A percentile compares a stretch with the other conserved stretches of the same genome.
Evolutionary conservation across 2,329 filamentous ascomycete genomes (phyloP).

Genomic region (Calycina marina): DNA sequence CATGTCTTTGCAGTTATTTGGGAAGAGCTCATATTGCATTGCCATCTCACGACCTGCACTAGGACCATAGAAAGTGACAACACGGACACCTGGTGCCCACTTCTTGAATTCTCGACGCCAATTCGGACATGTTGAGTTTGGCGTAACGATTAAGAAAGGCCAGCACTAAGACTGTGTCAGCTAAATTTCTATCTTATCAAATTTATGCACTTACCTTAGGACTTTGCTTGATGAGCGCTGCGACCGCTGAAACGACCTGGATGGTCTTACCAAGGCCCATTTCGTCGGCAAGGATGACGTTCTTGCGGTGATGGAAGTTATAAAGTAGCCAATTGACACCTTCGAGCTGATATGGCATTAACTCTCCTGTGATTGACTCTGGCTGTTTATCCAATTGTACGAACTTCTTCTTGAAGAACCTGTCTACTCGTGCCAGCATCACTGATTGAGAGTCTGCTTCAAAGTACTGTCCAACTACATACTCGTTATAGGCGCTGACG

Average conservation of each 20-base stretch:
- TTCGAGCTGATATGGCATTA: slow-evolving; percentile 90
- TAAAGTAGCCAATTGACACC: slow-evolving; percentile 92
- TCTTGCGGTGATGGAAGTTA: slow-evolving; percentile 70
- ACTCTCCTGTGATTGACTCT: slow-evolving; percentile 53
- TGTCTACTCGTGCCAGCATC: slow-evolving; percentile 53
- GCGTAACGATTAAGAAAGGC: slow-evolving; percentile 86
- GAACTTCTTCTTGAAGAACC: slow-evolving; percentile 48
- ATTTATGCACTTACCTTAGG: slow-evolving; percentile 26
- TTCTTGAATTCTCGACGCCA: slow-evolving; percentile 94
- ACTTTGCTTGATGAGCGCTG: slow-evolving; percentile 52
- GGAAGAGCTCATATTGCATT: slow-evolving; percentile 75
- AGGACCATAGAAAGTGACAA: slow-evolving; percentile 86
- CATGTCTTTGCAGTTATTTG: slow-evolving; percentile 47
- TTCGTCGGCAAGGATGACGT: slow-evolving; percentile 87
- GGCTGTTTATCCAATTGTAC: slow-evolving; percentile 62
- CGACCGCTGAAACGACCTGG: slow-evolving; percentile 73
- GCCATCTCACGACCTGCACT: slow-evolving; percentile 60
- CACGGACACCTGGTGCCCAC: slow-evolving; percentile 74
- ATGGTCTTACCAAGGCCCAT: slow-evolving; percentile 98
- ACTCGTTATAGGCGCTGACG: slow-evolving; percentile 71
- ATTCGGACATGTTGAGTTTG: slow-evolving; percentile 92
- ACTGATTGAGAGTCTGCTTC: slow-evolving; percentile 35
- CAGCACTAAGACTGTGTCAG: slow-evolving; percentile 53
- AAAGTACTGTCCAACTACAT: slow-evolving; percentile 65
- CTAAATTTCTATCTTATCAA: slow-evolving; percentile 10